Conservation (phyloP, 495 filamentous ascomycete genomes). For the Penicillium soppii region DNA sequence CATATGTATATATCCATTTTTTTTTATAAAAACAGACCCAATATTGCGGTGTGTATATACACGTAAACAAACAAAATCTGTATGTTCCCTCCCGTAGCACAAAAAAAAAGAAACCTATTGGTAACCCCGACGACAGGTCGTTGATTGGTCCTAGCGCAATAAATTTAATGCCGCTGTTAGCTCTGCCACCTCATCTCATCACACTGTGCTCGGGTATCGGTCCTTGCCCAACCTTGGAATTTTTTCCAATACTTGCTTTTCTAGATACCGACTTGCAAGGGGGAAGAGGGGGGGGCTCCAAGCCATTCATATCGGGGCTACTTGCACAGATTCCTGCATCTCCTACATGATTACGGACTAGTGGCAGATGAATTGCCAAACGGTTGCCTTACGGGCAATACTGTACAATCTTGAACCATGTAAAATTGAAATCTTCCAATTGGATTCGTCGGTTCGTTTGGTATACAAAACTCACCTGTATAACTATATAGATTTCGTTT, state of each 20-base stretch:
- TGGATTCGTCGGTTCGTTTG: neutral
- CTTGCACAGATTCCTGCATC: constrained; percentile 3
- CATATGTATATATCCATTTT: no score
- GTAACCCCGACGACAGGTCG: no score
- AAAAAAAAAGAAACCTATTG: constrained; percentile 5
- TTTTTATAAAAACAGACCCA: no score
- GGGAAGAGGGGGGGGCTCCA: no score
- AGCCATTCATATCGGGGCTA: constrained; percentile 19
- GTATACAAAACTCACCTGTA: neutral
- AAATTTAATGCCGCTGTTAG: no score
- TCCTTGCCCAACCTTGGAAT: no score
- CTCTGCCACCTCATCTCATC: neutral
- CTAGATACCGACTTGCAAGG: constrained; percentile 20
- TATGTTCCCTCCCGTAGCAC: no score
- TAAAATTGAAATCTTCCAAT: neutral
- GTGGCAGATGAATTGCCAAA: constrained; percentile 1
- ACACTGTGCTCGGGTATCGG: no score
- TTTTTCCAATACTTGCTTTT: neutral
- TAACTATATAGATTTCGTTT: no score
- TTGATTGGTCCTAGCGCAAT: no score
- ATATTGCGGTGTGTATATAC: no score
- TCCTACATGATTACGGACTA: constrained; percentile 8
- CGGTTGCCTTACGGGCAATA: neutral
- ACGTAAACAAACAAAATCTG: neutral
- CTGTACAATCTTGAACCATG: no score